Percentiles rank a stretch among this genome's conserved stretches.
Evolutionary conservation across 768 basidiomycete species (phyloP).

Genomic region (Obba rivulosa): DNA sequence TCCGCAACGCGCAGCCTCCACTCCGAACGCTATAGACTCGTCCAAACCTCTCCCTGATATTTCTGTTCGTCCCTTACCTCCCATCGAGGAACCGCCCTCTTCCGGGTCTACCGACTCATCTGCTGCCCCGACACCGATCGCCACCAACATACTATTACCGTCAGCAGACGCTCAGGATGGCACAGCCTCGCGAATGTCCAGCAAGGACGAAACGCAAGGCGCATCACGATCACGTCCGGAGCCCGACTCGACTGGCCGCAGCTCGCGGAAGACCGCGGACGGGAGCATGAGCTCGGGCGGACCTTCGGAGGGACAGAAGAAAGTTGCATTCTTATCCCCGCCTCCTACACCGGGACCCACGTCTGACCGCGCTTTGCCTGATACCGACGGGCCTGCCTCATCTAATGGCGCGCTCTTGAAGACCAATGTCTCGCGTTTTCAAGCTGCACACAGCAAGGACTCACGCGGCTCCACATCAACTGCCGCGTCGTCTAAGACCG

Average conservation of each 20-base stretch:
- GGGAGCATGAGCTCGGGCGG: constrained; percentile 24
- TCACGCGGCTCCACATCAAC: constrained; percentile 62
- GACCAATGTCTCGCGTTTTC: constrained; percentile 73
- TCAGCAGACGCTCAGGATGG: constrained; percentile 15
- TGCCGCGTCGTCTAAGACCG: constrained; percentile 61
- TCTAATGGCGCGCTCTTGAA: constrained; percentile 37
- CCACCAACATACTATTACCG: constrained; percentile 19
- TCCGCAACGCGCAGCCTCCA: constrained; percentile 35
- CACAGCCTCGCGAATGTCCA: constrained; percentile 11
- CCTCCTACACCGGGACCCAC: constrained; percentile 59
- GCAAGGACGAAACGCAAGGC: constrained; percentile 9
- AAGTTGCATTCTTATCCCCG: constrained; percentile 84
- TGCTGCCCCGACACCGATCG: constrained; percentile 29
- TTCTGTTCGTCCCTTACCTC: constrained; percentile 40
- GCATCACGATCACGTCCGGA: constrained; percentile 19
- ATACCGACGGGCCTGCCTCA: constrained; percentile 34
- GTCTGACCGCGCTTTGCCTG: constrained; percentile 46
- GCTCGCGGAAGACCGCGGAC: constrained; percentile 37
- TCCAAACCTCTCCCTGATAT: constrained; percentile 75
- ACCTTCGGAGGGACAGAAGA: constrained; percentile 59
- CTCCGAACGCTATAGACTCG: constrained; percentile 42
- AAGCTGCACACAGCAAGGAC: constrained; percentile 67
- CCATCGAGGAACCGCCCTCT: constrained; percentile 35
- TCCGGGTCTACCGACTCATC: constrained; percentile 30
- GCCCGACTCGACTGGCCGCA: constrained; percentile 28